Conservation (phyloP, 768 basidiomycete species). For the Leccinum pellstonianum region DNA sequence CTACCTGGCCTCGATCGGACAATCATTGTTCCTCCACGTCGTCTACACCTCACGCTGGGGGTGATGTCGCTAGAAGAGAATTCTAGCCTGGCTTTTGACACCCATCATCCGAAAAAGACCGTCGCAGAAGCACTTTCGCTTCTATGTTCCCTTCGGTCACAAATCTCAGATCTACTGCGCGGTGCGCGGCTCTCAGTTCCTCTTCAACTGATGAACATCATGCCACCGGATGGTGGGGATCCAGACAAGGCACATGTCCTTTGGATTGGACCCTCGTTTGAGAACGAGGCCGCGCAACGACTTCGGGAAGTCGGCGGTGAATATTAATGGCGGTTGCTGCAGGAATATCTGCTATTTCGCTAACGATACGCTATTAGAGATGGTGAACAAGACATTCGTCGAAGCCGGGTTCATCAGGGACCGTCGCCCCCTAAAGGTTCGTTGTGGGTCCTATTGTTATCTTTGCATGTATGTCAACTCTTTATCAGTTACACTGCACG, state of each 20-base stretch:
- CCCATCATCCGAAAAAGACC: slow-evolving; percentile 23
- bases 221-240: slow-evolving; percentile 40
- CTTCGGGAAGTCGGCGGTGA: slow-evolving; percentile 38
- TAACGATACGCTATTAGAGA: slow-evolving; percentile 31
- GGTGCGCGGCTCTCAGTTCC: slow-evolving; percentile 36
- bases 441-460: slow-evolving; percentile 3
- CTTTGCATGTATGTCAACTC: not conserved
- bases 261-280: slow-evolving; percentile 48
- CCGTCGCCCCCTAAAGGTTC: slow-evolving; percentile 50
- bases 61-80: slow-evolving; percentile 57
- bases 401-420: slow-evolving; percentile 45
- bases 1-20: slow-evolving; percentile 55
- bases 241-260: slow-evolving; percentile 51
- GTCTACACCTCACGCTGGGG: slow-evolving; percentile 75
- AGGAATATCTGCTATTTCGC: not conserved
- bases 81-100: slow-evolving; percentile 6
- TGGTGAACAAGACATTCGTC: slow-evolving; percentile 41
- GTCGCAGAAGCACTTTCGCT: slow-evolving; percentile 44
- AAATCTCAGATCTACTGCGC: slow-evolving; percentile 42
- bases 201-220: slow-evolving; percentile 50
- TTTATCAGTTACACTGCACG: slow-evolving; percentile 46
- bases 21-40: slow-evolving; percentile 52
- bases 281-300: slow-evolving; percentile 30
- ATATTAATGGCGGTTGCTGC: slow-evolving; percentile 4
- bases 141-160: slow-evolving; percentile 36